A percentile compares a stretch with the other conserved stretches of the same genome.
These are phyloP conservation scores for Macrotyloma uniflorum DNA, from an alignment of 306 rosid genomes.

Conservation along the genomic window DNA sequence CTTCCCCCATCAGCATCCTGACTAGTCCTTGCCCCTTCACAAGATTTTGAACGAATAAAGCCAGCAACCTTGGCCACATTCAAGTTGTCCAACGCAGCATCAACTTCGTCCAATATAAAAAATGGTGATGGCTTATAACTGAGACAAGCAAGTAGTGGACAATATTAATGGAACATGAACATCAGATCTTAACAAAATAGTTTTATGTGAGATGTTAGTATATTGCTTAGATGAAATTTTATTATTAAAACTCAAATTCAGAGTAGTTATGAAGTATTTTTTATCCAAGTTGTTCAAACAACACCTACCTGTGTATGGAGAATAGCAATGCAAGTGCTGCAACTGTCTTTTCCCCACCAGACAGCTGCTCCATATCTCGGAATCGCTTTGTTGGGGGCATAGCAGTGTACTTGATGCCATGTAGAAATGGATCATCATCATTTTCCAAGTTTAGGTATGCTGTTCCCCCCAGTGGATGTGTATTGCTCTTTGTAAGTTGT, in stretches of 20 bases:
- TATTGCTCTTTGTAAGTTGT: conserved; percentile 87
- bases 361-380: conserved; percentile 97
- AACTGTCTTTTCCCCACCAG: conserved; percentile 98
- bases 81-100: conserved; percentile 98
- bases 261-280: background rate
- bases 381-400: conserved; percentile 99
- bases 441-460: conserved; percentile 94
- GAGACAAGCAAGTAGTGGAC: conserved; percentile 44
- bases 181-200: background rate
- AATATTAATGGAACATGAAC: conserved; percentile 30
- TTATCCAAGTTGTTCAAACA: conserved; percentile 9
- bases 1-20: conserved; percentile 73
- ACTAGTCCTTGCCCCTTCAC: conserved; percentile 76
- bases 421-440: conserved; percentile 95
- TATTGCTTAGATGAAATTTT: background rate
- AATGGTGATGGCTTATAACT: conserved; percentile 98
- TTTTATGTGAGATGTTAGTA: conserved; percentile 19
- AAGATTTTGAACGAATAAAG: conserved; percentile 91
- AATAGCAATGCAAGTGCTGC: conserved; percentile 97
- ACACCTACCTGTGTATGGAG: conserved; percentile 84
- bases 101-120: conserved; percentile 98
- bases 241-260: background rate
- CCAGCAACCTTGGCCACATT: conserved; percentile 98
- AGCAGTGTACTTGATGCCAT: conserved; percentile 94
- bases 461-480: conserved; percentile 94